These are phyloP conservation scores for Adenanthera pavonina DNA, from an alignment of 306 rosid species.

Conservation along the genomic window DNA sequence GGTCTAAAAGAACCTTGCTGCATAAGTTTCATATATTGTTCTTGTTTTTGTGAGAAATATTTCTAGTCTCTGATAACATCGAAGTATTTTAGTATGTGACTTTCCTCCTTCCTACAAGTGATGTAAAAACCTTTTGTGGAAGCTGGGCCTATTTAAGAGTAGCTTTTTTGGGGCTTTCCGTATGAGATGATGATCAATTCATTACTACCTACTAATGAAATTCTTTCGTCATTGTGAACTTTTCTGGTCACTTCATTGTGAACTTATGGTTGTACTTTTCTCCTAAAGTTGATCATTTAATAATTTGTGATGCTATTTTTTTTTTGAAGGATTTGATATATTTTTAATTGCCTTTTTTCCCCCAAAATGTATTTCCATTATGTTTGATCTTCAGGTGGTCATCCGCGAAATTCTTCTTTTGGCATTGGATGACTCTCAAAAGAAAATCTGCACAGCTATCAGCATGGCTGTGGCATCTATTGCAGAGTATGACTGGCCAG, in stretches of 20 bases:
- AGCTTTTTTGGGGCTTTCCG: constrained; percentile 2
- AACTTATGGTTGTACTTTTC: constrained; percentile 24
- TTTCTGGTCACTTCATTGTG: background rate
- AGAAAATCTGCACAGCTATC: constrained; percentile 90
- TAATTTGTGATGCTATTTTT: background rate
- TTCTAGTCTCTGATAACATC: constrained; percentile 10
- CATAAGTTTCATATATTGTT: constrained; percentile 14
- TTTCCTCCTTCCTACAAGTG: constrained; percentile 5
- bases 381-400: constrained; percentile 58
- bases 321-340: background rate
- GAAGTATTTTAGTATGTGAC: constrained; percentile 3
- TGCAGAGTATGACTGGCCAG: constrained; percentile 94
- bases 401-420: constrained; percentile 71
- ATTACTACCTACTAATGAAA: constrained; percentile 23
- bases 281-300: constrained; percentile 8
- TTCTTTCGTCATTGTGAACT: constrained; percentile 16
- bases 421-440: constrained; percentile 84
- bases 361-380: constrained; percentile 30
- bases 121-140: background rate
- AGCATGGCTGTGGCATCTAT: constrained; percentile 96
- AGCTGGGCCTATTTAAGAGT: background rate
- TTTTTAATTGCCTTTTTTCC: background rate
- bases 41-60: constrained; percentile 25
- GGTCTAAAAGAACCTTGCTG: constrained; percentile 18
- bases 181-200: constrained; percentile 17